Conservation (phyloP, 441 rosid genomes). For the Adansonia madagascariensis region DNA sequence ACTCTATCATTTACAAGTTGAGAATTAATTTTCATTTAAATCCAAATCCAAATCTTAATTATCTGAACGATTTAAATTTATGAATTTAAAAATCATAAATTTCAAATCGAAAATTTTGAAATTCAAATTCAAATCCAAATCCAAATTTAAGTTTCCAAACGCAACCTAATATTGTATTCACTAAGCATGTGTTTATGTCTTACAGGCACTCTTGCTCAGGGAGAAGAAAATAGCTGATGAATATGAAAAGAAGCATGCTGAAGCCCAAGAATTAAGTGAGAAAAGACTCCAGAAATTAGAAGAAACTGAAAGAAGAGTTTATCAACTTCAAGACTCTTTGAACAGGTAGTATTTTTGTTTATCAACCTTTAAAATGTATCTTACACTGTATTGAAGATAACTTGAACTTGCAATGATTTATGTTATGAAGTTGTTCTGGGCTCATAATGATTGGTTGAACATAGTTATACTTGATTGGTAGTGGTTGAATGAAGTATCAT, state of each 20-base stretch:
- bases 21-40: too few species aligned
- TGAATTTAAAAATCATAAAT: too few species aligned
- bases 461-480: background rate
- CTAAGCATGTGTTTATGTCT: slow-evolving; percentile 19
- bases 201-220: slow-evolving; percentile 59
- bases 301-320: slow-evolving; percentile 80
- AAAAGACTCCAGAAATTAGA: slow-evolving; percentile 67
- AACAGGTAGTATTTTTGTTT: slow-evolving; percentile 65
- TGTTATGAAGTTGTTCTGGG: slow-evolving; percentile 5
- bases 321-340: slow-evolving; percentile 76
- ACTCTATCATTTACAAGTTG: too few species aligned
- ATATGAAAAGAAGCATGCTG: slow-evolving; percentile 61
- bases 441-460: background rate
- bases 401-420: background rate
- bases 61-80: too few species aligned
- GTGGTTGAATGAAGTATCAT: background rate
- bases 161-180: background rate
- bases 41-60: too few species aligned
- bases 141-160: too few species aligned
- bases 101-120: too few species aligned
- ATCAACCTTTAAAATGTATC: slow-evolving; percentile 22
- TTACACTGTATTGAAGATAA: slow-evolving; percentile 10
- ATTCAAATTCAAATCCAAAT: too few species aligned
- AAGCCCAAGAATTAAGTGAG: slow-evolving; percentile 71
- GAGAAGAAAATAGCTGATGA: slow-evolving; percentile 82